Evolutionary conservation across 2,329 filamentous ascomycete genomes (phyloP), one percentile per base, ranked within the genome.

Genomic region (Reticulascus tulasneorum): DNA sequence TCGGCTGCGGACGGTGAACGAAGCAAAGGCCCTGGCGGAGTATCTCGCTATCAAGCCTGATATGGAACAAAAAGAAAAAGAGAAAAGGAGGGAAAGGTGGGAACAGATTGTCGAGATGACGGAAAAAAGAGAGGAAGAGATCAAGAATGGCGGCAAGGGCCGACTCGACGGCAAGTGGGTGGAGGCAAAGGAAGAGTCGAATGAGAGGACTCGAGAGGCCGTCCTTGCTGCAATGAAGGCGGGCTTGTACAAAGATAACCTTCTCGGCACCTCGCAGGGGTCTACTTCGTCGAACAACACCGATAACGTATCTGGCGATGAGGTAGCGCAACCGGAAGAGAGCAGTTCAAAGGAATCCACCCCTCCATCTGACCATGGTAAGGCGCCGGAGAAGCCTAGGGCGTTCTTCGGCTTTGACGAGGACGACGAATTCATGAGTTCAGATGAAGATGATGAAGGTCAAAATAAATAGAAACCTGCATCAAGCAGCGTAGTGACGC

Each of bases 41-140:
- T 97, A 96, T 53, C 75, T 97, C 3, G 88, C 90, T 3, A 86
- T 94, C 48, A 96, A 97, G 58, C 93, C 94, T 0, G 91, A 96
- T 43, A 96, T 98, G 91, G 93, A 96, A 46, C 82, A 84, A 62
- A 87, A 87, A 56, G 89, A 97, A 59, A 91, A 89, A 54, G 90
- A 96, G 56, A 84, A 85, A 62, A 78, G 89, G 30, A 76, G 85
- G 29, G 80, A 85, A 60, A 71, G 90, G 30, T 95, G 89, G 88
- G 82, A 95, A 59, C 78, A 90, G 53, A 84, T 97, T 37, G 84
- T 97, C 10, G 85, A 91, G 31, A 73, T 83, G 40, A 82, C 93
- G 0, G 91, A 97, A 58, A 76, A 80, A 44, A 84, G 82, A 49
- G 84, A 94, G 51, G 83, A 88, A 23, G 90, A 95, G 54, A 77